Evolutionary conservation across 805 yeast genomes (phyloP).

Genomic region (Ogataea ramenticola): DNA sequence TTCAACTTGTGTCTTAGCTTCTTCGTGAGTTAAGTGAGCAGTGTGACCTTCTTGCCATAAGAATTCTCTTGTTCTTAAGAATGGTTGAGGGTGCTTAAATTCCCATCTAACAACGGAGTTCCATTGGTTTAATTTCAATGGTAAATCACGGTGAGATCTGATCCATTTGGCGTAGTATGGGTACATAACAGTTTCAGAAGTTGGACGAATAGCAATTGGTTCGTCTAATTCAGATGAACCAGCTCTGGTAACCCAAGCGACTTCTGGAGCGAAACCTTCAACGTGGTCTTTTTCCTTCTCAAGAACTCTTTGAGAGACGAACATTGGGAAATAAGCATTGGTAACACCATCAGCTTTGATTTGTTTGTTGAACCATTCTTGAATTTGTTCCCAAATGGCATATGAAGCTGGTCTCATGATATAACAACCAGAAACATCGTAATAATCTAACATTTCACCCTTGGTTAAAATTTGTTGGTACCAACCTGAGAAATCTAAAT

Average conservation of each 20-base stretch:
- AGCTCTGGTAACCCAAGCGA: slow-evolving; percentile 98
- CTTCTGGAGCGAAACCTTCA: slow-evolving; percentile 99
- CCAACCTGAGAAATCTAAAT: slow-evolving; percentile 92
- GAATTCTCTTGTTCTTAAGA: slow-evolving; percentile 96
- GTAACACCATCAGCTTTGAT: slow-evolving; percentile 88
- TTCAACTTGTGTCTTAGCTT: slow-evolving; percentile 75
- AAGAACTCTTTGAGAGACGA: slow-evolving; percentile 84
- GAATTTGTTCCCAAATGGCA: slow-evolving; percentile 91
- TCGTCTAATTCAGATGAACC: slow-evolving; percentile 93
- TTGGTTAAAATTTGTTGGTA: slow-evolving; percentile 93
- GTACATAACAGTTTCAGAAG: slow-evolving; percentile 99
- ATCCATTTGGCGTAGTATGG: slow-evolving; percentile 99
- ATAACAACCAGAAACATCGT: slow-evolving; percentile 98
- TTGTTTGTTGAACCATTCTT: slow-evolving; percentile 70
- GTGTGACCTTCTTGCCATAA: slow-evolving; percentile 99
- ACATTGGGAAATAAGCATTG: slow-evolving; percentile 98
- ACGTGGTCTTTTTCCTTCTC: slow-evolving; percentile 98
- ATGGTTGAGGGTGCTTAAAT: slow-evolving; percentile 99
- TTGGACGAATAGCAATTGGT: slow-evolving; percentile 98
- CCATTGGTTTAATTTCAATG: slow-evolving; percentile 96
- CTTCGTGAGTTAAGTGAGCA: slow-evolving; percentile 80
- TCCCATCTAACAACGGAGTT: slow-evolving; percentile 99
- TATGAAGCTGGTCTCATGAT: slow-evolving; percentile 95
- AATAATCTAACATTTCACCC: slow-evolving; percentile 98
- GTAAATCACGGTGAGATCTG: slow-evolving; percentile 96